Conservation (phyloP, 2,329 filamentous ascomycete species). For the Aspergillus jensenii region DNA sequence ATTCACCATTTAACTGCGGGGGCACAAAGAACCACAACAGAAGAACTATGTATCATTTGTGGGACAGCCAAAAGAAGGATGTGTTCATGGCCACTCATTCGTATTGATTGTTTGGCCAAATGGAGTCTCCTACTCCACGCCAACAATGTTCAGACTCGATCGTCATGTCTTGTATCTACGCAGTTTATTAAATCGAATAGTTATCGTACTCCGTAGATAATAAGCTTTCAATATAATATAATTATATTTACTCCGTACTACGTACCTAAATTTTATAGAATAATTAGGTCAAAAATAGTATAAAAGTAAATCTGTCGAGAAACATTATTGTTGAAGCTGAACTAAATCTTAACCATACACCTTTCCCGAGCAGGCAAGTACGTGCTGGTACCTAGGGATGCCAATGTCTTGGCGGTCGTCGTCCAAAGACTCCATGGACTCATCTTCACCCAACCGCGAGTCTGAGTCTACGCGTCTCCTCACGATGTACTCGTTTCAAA, state of each 20-base stretch:
- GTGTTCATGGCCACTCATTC: not conserved
- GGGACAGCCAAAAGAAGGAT: not conserved
- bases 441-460: not conserved
- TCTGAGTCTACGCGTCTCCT: not conserved
- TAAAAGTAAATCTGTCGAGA: too few relatives aligned
- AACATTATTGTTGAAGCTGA: too few relatives aligned
- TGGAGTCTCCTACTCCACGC: not conserved
- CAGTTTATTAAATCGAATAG: too few relatives aligned
- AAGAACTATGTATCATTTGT: not conserved
- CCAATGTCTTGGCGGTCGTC: too few relatives aligned
- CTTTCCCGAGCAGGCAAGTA: not conserved
- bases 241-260: too few relatives aligned
- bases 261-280: too few relatives aligned
- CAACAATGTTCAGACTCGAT: not conserved
- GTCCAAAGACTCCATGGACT: not conserved
- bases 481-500: conserved; percentile 15
- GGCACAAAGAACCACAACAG: not conserved
- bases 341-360: not conserved
- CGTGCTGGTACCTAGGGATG: not conserved
- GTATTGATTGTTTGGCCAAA: not conserved
- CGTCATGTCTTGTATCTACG: not conserved
- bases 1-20: not conserved
- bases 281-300: too few relatives aligned
- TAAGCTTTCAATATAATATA: too few relatives aligned
- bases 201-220: too few relatives aligned